Evolutionary conservation across 306 rosid species (phyloP).

Genomic region (Quercus agrifolia): DNA sequence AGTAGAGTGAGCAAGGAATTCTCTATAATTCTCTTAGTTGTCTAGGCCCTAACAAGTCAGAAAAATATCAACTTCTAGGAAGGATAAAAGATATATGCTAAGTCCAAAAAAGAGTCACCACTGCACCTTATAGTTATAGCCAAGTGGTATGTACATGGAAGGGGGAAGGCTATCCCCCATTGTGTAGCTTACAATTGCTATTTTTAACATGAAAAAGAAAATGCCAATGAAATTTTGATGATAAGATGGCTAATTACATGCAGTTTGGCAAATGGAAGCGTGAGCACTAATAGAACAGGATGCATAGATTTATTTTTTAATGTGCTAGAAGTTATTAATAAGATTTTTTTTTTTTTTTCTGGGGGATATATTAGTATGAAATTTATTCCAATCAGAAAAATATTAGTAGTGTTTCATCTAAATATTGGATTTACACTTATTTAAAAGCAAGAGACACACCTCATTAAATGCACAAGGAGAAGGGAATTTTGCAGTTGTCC

Average conservation of each 20-base stretch:
- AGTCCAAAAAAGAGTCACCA: background rate
- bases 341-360: background rate
- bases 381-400: background rate
- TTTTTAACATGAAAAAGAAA: background rate
- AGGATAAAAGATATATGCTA: background rate
- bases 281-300: background rate
- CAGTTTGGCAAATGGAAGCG: background rate
- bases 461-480: constrained; percentile 66
- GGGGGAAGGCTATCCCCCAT: background rate
- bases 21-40: background rate
- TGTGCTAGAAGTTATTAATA: background rate
- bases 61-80: background rate
- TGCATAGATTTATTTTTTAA: background rate
- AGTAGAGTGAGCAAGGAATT: background rate
- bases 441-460: constrained; percentile 36
- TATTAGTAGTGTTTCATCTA: background rate
- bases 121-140: background rate
- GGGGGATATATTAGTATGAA: background rate
- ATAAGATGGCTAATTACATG: background rate
- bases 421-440: background rate
- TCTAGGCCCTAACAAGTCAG: background rate
- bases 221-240: background rate
- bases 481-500: constrained; percentile 22
- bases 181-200: background rate
- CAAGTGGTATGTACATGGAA: background rate